These are phyloP conservation scores for Lichina pygmaea DNA, from an alignment of 495 filamentous ascomycete species.

Conservation along the genomic window DNA sequence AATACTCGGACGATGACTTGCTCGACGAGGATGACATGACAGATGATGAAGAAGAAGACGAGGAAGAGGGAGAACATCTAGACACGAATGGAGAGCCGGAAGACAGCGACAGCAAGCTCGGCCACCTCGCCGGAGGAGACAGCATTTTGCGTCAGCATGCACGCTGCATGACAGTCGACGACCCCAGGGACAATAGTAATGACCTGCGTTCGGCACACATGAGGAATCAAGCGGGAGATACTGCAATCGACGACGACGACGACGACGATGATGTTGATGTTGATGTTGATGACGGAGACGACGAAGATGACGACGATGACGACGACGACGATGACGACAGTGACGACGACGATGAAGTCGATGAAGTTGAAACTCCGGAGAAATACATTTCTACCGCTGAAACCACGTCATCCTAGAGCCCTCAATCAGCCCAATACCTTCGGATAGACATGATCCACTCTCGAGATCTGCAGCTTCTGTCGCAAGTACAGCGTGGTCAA, in stretches of 20 bases:
- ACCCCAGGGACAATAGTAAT: background rate
- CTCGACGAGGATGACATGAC: background rate
- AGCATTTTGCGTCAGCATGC: too few species aligned
- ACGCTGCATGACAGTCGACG: background rate
- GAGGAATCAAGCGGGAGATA: too few species aligned
- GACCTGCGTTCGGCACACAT: background rate
- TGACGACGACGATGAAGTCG: background rate
- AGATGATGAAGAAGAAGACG: constrained; percentile 2
- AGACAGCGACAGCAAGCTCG: background rate
- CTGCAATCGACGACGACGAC: background rate
- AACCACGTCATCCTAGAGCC: background rate
- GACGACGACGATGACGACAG: background rate
- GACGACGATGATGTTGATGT: background rate
- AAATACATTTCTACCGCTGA: background rate
- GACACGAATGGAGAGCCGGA: background rate
- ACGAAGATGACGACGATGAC: background rate
- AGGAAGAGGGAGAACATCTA: constrained; percentile 5
- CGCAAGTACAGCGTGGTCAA: too few species aligned
- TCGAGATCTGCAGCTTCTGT: background rate
- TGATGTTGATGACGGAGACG: background rate
- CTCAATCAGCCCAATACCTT: background rate
- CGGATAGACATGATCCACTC: background rate
- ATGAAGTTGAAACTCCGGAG: background rate
- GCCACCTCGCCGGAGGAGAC: too few species aligned
- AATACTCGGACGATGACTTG: constrained; percentile 9